A percentile compares a stretch with the other conserved stretches of the same genome.
These are phyloP conservation scores for Shiraia sp. DNA, from an alignment of 2,329 filamentous ascomycete species.

Conservation along the genomic window DNA sequence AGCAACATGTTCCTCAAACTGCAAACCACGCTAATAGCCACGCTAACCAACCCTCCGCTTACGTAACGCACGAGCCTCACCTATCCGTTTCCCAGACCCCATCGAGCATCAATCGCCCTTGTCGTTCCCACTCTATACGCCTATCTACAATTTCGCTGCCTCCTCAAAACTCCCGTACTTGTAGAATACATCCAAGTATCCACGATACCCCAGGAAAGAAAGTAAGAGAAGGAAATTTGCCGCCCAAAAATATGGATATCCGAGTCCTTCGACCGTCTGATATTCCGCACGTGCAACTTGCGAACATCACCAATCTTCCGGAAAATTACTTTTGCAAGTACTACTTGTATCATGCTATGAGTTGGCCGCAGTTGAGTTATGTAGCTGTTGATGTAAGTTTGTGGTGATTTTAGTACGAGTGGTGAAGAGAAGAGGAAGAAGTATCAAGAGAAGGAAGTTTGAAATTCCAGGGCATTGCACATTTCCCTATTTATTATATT, in stretches of 20 bases:
- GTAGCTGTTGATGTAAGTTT: constrained; percentile 79
- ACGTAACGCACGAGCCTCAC: constrained; percentile 14
- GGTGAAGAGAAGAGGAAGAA: no score
- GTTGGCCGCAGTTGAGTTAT: constrained; percentile 96
- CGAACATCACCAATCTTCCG: constrained; percentile 97
- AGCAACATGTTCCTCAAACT: no score
- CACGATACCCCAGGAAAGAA: background rate
- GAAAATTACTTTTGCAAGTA: constrained; percentile 99
- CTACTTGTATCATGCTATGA: constrained; percentile 98
- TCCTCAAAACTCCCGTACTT: background rate
- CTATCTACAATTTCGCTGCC: constrained; percentile 3
- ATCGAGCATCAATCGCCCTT: constrained; percentile 4
- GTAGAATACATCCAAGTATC: no score
- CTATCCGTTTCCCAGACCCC: constrained; percentile 3
- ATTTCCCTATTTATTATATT: no score
- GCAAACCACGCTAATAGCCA: constrained; percentile 13
- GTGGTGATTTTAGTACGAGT: constrained; percentile 2
- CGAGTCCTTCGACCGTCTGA: constrained; percentile 80
- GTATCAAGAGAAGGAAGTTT: no score
- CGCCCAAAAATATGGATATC: constrained; percentile 72
- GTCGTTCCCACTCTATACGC: constrained; percentile 3
- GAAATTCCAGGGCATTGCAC: no score
- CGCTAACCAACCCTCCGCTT: constrained; percentile 9
- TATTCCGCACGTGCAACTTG: constrained; percentile 92
- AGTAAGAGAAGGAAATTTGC: constrained; percentile 4